phyloP scores from a whole-genome alignment of 805 yeast species.

The Brettanomyces anomalus region DNA sequence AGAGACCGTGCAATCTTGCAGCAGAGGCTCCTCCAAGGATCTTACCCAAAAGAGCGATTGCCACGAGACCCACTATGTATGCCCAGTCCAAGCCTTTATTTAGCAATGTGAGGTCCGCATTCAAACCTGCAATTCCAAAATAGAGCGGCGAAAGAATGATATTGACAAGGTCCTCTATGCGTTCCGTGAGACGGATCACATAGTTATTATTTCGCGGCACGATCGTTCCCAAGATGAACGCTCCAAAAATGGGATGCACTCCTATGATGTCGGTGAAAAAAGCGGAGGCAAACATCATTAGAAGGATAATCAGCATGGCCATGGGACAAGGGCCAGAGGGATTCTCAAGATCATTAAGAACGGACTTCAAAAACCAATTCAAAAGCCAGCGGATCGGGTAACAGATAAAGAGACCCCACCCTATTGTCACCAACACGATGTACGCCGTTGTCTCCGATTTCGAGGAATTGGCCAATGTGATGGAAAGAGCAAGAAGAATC shows the following conservation, averaged over 20 bases:
- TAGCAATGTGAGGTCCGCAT: conserved; percentile 55
- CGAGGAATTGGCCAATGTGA: conserved; percentile 67
- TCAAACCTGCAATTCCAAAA: conserved; percentile 73
- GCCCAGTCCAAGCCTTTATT: conserved; percentile 71
- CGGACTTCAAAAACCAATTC: conserved; percentile 32
- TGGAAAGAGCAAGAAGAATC: conserved; percentile 67
- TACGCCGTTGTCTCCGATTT: conserved; percentile 63
- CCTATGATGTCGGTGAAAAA: conserved; percentile 80
- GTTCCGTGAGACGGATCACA: conserved; percentile 59
- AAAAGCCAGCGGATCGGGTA: conserved; percentile 48
- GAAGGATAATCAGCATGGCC: conserved; percentile 45
- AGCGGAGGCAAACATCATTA: conserved; percentile 54
- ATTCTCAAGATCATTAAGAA: conserved; percentile 37
- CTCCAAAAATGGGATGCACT: conserved; percentile 82
- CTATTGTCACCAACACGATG: conserved; percentile 55
- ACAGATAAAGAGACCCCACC: conserved; percentile 56
- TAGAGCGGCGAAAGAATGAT: conserved; percentile 66
- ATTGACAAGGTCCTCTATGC: conserved; percentile 71
- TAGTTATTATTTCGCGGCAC: conserved; percentile 72
- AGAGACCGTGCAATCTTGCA: conserved; percentile 51
- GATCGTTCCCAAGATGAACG: conserved; percentile 67
- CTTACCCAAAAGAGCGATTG: conserved; percentile 61
- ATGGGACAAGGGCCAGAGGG: conserved; percentile 57
- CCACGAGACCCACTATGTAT: conserved; percentile 57
- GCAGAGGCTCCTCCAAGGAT: conserved; percentile 58